phyloP scores from a whole-genome alignment of 2,329 filamentous ascomycete genomes.

The Colletotrichum tamarilloi region DNA sequence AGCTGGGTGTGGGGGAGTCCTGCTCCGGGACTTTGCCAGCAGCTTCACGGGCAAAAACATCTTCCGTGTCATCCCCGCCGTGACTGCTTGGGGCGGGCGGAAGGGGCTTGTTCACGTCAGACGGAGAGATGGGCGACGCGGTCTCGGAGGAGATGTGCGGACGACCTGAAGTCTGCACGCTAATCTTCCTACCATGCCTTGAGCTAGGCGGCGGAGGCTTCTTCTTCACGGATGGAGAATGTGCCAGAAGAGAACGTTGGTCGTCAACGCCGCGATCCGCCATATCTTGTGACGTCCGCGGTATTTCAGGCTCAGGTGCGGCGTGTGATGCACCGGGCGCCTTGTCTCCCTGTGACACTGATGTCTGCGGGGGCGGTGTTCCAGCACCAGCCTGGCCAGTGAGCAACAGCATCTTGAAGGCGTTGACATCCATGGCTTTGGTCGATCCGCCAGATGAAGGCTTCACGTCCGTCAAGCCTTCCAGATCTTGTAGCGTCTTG shows the following conservation, averaged over 20 bases:
- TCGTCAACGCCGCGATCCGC: conserved; percentile 62
- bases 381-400: conserved; percentile 68
- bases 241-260: conserved; percentile 51
- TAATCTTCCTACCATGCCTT: conserved; percentile 81
- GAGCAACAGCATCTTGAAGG: conserved; percentile 80
- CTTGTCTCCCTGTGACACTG: conserved; percentile 56
- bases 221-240: conserved; percentile 62
- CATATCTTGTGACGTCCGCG: conserved; percentile 69
- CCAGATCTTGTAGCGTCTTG: conserved; percentile 64
- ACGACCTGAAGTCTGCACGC: conserved; percentile 47
- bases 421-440: conserved; percentile 77
- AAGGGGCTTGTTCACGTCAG: conserved; percentile 72
- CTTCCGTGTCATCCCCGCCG: conserved; percentile 60
- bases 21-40: conserved; percentile 62
- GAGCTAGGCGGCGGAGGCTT: conserved; percentile 80
- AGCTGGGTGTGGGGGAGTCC: conserved; percentile 38
- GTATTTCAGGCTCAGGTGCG: conserved; percentile 53
- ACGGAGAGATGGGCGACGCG: conserved; percentile 46
- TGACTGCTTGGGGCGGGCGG: conserved; percentile 63
- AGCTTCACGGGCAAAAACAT: conserved; percentile 64
- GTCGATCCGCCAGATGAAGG: conserved; percentile 40
- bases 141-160: conserved; percentile 38
- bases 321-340: conserved; percentile 41
- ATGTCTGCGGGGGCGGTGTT: conserved; percentile 37
- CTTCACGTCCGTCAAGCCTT: conserved; percentile 48